phyloP scores from a whole-genome alignment of 1,284 basidiomycete species.

The Takashimella koratensis region DNA sequence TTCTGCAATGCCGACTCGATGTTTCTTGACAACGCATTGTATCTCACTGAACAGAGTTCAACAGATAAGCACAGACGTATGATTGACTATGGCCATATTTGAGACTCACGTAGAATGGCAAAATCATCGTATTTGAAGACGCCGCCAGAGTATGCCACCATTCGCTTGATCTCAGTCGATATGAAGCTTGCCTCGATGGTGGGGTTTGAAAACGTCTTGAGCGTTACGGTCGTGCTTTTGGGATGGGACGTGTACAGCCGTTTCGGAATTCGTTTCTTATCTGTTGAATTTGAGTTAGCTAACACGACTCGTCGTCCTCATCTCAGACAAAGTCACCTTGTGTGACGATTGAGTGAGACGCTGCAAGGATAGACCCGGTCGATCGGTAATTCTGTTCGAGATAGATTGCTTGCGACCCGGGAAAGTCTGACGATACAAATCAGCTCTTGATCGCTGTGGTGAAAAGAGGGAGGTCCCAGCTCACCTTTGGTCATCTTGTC shows the following conservation, averaged over 20 bases:
- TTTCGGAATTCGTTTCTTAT: conserved; percentile 64
- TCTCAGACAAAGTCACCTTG: conserved; percentile 57
- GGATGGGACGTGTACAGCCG: conserved; percentile 71
- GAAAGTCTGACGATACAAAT: conserved; percentile 63
- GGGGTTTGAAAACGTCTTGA: conserved; percentile 40
- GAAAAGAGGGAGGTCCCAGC: conserved; percentile 1
- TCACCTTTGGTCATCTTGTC: conserved; percentile 67
- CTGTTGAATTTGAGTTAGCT: conserved; percentile 18
- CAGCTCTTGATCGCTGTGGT: too few species aligned
- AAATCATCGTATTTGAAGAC: conserved; percentile 71
- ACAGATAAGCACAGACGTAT: too few species aligned
- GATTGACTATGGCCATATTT: conserved; percentile 35
- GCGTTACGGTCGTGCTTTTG: conserved; percentile 56
- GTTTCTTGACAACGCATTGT: conserved; percentile 73
- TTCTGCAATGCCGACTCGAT: conserved; percentile 76
- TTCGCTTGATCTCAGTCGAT: conserved; percentile 72
- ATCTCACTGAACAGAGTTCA: conserved; percentile 62
- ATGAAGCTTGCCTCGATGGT: conserved; percentile 65
- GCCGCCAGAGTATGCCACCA: conserved; percentile 70
- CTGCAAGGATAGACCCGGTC: conserved; percentile 69
- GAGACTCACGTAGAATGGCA: conserved; percentile 66
- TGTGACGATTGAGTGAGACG: conserved; percentile 72
- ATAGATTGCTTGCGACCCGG: conserved; percentile 62
- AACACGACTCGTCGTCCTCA: too few species aligned
- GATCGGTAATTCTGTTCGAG: conserved; percentile 88